These are phyloP conservation scores for Colletotrichum endophyticum DNA, from an alignment of 2,329 filamentous ascomycete genomes.

Conservation along the genomic window DNA sequence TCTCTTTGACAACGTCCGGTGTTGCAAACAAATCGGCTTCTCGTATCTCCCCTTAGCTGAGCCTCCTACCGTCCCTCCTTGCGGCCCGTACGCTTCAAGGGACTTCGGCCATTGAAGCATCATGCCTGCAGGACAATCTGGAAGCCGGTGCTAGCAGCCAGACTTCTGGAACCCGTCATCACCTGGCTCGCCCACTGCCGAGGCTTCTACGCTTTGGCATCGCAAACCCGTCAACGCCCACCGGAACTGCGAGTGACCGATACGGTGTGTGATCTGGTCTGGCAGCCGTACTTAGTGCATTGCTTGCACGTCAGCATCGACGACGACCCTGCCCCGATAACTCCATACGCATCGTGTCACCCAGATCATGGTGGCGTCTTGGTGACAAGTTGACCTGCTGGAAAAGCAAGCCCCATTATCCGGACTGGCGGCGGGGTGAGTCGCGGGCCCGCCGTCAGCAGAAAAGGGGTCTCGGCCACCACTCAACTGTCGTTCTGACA, in stretches of 20 bases:
- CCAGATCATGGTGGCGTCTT: neutral
- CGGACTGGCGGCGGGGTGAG: neutral
- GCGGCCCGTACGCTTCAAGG: neutral
- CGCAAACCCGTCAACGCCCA: neutral
- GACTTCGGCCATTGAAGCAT: neutral
- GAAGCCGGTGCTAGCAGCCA: neutral
- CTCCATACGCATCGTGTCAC: neutral
- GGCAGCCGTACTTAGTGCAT: neutral
- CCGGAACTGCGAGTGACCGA: neutral
- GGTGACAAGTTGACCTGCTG: neutral
- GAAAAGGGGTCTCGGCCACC: slow-evolving; percentile 9
- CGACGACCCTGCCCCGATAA: neutral
- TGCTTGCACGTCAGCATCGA: neutral
- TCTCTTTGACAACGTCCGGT: neutral
- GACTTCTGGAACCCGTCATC: neutral
- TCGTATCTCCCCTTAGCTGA: neutral
- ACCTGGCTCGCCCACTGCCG: neutral
- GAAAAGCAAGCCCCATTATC: neutral
- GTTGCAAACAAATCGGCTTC: neutral
- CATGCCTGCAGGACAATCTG: neutral
- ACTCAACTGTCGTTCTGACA: neutral
- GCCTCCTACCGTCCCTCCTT: neutral
- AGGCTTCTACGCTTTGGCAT: neutral
- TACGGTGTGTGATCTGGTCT: neutral
- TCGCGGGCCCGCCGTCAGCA: neutral